Percentiles rank a stretch among this genome's conserved stretches.
phyloP scores from a whole-genome alignment of 306 rosid species.

The Cajanus cajan region DNA sequence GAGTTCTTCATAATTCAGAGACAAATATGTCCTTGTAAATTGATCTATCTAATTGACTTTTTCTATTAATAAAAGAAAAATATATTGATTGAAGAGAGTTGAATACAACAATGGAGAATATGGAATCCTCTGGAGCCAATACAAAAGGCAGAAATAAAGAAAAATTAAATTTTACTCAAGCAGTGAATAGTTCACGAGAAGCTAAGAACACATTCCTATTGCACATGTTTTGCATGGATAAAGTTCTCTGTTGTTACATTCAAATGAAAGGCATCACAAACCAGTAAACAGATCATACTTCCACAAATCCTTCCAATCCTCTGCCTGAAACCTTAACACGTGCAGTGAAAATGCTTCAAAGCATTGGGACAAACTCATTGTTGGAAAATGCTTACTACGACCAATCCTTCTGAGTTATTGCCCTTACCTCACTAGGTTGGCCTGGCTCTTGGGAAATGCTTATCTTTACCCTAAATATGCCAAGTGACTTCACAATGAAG shows the following conservation, averaged over 20 bases:
- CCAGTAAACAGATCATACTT: neutral
- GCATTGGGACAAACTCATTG: neutral
- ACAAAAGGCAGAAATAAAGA: neutral
- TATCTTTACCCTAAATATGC: neutral
- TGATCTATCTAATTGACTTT: neutral
- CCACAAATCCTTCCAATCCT: neutral
- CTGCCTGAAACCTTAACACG: neutral
- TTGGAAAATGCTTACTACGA: neutral
- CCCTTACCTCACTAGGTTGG: too few relatives aligned
- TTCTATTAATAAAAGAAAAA: neutral
- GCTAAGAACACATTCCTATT: neutral
- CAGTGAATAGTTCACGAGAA: slow-evolving; percentile 2
- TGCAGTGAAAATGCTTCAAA: neutral
- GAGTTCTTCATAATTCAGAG: neutral
- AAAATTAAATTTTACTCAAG: neutral
- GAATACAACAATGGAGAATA: neutral
- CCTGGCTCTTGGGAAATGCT: neutral
- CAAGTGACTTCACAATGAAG: neutral
- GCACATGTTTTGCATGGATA: neutral
- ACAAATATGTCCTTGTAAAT: neutral
- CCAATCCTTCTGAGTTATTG: neutral
- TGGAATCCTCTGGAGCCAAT: neutral
- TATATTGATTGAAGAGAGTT: neutral
- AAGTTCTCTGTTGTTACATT: neutral
- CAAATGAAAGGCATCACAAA: neutral